phyloP scores from a whole-genome alignment of 1,284 basidiomycete species.

The Puccinia novopanici region DNA sequence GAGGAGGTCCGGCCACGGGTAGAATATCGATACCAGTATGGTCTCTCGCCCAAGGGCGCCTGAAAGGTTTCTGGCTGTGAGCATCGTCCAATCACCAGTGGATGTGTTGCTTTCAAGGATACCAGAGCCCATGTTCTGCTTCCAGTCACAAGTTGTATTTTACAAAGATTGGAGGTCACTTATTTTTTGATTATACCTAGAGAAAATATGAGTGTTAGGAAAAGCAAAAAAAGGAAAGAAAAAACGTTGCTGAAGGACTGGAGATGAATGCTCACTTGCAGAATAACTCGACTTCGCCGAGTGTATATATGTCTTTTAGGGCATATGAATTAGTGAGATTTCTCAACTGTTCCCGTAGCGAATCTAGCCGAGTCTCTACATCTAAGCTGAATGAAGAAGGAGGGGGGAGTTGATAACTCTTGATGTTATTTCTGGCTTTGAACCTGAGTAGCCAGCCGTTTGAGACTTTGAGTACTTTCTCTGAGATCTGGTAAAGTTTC shows the following conservation, averaged over 20 bases:
- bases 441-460: slow-evolving; percentile 39
- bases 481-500: slow-evolving; percentile 30
- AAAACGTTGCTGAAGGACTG: neutral
- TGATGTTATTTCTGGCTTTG: slow-evolving; percentile 39
- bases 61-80: slow-evolving; percentile 8
- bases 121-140: slow-evolving; percentile 29
- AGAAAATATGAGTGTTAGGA: neutral
- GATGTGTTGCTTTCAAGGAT: too few relatives aligned
- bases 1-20: slow-evolving; percentile 31
- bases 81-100: slow-evolving; percentile 19
- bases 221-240: neutral
- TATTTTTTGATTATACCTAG: slow-evolving; percentile 27
- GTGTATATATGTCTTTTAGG: slow-evolving; percentile 34
- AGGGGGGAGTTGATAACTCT: slow-evolving; percentile 25
- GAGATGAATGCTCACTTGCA: too few relatives aligned
- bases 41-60: neutral
- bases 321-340: slow-evolving; percentile 28
- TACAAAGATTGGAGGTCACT: neutral
- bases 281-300: slow-evolving; percentile 30
- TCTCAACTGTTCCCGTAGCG: slow-evolving; percentile 4
- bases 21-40: slow-evolving; percentile 34
- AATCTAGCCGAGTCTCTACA: neutral
- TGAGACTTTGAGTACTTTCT: slow-evolving; percentile 22
- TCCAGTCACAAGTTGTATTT: slow-evolving; percentile 18
- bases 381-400: neutral